Percentiles rank a stretch among this genome's conserved stretches.
These are phyloP conservation scores for Galerina marginata DNA, from an alignment of 768 basidiomycete species.

Conservation along the genomic window DNA sequence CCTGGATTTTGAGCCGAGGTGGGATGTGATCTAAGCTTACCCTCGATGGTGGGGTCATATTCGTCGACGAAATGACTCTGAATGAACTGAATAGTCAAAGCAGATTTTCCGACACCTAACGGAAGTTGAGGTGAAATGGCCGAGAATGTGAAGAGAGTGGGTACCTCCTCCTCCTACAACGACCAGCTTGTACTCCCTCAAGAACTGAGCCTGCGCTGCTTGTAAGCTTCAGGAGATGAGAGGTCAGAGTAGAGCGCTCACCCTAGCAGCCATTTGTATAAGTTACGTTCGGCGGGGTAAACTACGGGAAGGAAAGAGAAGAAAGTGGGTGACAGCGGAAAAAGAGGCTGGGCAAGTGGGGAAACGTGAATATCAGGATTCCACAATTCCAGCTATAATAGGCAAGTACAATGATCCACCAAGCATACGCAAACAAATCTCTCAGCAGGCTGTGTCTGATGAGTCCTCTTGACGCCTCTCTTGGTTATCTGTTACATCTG, in stretches of 20 bases:
- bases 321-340: constrained; percentile 23
- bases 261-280: constrained; percentile 44
- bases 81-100: constrained; percentile 97
- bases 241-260: constrained; percentile 22
- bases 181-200: constrained; percentile 98
- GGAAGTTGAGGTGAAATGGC: not conserved
- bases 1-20: not conserved
- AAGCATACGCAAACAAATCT: constrained; percentile 24
- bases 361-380: constrained; percentile 19
- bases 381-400: constrained; percentile 16
- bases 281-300: constrained; percentile 16
- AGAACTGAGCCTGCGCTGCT: constrained; percentile 73
- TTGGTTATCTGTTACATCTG: not conserved
- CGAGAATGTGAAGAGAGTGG: constrained; percentile 4
- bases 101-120: constrained; percentile 71
- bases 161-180: constrained; percentile 97
- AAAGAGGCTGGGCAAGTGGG: constrained; percentile 18
- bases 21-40: constrained; percentile 39
- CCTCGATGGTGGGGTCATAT: constrained; percentile 95
- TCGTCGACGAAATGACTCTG: constrained; percentile 94
- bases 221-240: constrained; percentile 12
- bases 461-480: not conserved
- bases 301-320: constrained; percentile 17
- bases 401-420: constrained; percentile 19
- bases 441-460: not conserved